A percentile compares a stretch with the other conserved stretches of the same genome.
Conservation (phyloP, 805 yeast genomes). For the Wickerhamiella spandovensis region DNA sequence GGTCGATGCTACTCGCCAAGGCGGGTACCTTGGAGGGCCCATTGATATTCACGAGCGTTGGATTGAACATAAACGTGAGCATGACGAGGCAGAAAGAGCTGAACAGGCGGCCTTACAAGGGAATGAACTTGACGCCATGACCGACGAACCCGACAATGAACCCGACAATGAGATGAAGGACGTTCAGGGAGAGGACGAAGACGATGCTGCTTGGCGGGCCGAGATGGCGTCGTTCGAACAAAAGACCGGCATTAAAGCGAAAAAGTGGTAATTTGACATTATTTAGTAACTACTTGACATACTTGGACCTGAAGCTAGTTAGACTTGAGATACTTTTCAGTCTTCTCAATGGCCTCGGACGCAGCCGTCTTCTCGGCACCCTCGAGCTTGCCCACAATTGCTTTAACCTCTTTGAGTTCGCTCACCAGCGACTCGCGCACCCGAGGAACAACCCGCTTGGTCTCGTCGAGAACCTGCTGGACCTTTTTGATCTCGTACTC, state of each 20-base stretch:
- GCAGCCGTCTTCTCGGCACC: conserved; percentile 11
- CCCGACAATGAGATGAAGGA: conserved; percentile 15
- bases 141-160: conserved; percentile 60
- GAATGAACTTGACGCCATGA: conserved; percentile 24
- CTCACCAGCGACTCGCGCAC: conserved; percentile 31
- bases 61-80: conserved; percentile 71
- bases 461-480: conserved; percentile 39
- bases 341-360: conserved; percentile 12
- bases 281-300: too few species aligned
- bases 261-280: neutral
- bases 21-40: conserved; percentile 37
- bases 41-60: conserved; percentile 88
- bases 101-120: conserved; percentile 22
- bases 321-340: conserved; percentile 7
- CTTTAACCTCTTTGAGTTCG: conserved; percentile 15
- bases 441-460: conserved; percentile 38
- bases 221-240: conserved; percentile 50
- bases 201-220: conserved; percentile 62
- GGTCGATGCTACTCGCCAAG: conserved; percentile 89
- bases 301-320: too few species aligned
- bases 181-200: conserved; percentile 27
- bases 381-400: conserved; percentile 15
- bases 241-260: conserved; percentile 15
- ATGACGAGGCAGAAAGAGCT: conserved; percentile 46
- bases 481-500: conserved; percentile 48